Base-by-base conservation (phyloP, 2,329 filamentous ascomycete species). In the Talaromyces sp. region DNA sequence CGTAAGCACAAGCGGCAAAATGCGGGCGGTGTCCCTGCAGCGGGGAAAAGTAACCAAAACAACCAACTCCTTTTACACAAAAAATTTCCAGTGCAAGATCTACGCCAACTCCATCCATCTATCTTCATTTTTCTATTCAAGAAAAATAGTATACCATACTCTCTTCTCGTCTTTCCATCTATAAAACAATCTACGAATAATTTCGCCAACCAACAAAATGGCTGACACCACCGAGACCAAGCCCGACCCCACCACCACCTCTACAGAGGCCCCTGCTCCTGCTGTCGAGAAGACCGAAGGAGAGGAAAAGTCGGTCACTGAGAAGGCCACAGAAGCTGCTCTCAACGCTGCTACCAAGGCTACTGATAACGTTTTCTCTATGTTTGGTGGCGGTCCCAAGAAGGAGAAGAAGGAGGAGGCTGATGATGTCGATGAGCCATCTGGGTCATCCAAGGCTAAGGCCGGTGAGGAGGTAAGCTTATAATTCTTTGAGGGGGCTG, bases 361-460 rank as follows among this genome's bases (percentile, higher is more conserved):
- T 67, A 80, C 82, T 65, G 82, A 84, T 73, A 86, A 78, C 68
- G 91, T 98, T 70, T 98, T 98, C 85, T 94, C 92, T 80, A 98
- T 99, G 95, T 99, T 99, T 77, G 95, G 95, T 73, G 95, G 95
- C 69, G 95, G 95, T 68, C 91, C 91, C 67, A 96, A 96, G 88
- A 98, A 97, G 85, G 92, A 95, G 83, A 93, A 92, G 86, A 96
- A 95, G 86, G 88, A 89, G 68, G 90, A 91, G 37, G 81, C 90
- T 37, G 91, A 91, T 75, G 92, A 91, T 71, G 89, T 88, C 69
- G 90, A 93, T 70, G 93, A 97, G 78, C 91, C 89, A 77, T 96
- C 92, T 70, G 93, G 93, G 74, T 93, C 91, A 78, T 90, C 91
- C 75, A 95, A 95, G 85, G 90, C 89, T 66, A 88, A 86, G 68